Base-by-base conservation (phyloP, 352 stramenopile genomes). In the Globisporangium middletonii region DNA sequence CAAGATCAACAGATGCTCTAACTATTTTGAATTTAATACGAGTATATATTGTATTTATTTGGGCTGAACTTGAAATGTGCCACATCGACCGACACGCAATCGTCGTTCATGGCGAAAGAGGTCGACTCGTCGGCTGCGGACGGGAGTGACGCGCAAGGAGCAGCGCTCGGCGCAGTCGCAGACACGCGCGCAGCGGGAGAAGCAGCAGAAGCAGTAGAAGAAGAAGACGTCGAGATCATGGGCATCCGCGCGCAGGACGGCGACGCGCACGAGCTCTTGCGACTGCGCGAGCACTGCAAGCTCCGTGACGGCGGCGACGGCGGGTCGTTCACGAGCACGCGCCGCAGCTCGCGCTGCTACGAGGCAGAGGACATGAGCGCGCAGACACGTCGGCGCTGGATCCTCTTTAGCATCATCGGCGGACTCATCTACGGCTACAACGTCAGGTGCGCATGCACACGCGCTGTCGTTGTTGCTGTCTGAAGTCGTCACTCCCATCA, bases 391-490 rank as follows among this genome's bases (percentile, higher is more conserved):
- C 77, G 64, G 58, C 75, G 70, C 51, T 94, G 84, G 84, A 73
- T 82, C 57, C 57, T 88, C 9, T 94, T 94, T 54, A 94, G 85
- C 57, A 58, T 92, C 63, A 72, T 91, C 42, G 83, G 83, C 33
- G 83, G 85, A 0, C 78, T 95, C 60, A 92, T 95, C 55, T 95
- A 95, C 68, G 85, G 85, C 51, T 92, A 94, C 73, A 94, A 94
- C 66, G 85, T 94, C 59, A 89, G 68, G 60, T 67, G 57, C 19
- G 23, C 47, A 16, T n/a, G 57, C 23, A 23, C 23, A 23, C 0
- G 23, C 0, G 23, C 23, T 23, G 23, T 23, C 0, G 23, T 0
- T 23, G 23, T 23, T 23, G 23, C 23, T 1, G 23, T 23, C 23
- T 23, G 23, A 1, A 23, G 23, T 23, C 23, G 23, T 23, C 23